phyloP scores from a whole-genome alignment of 768 basidiomycete species.

The Lepiota venenata region DNA sequence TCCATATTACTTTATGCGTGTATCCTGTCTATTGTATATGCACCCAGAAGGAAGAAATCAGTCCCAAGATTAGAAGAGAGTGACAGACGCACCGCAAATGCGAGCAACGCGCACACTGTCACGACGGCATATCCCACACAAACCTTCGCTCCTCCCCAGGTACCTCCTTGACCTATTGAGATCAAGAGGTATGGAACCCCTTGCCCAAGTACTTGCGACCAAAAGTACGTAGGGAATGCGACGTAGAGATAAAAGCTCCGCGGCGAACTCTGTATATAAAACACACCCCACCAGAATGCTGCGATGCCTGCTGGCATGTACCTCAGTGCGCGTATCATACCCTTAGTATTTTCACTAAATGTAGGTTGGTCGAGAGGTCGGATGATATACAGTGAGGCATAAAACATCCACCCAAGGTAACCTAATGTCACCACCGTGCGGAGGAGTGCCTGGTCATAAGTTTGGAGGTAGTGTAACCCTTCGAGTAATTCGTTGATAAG shows the following conservation, averaged over 20 bases:
- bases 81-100: conserved; percentile 29
- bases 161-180: background rate
- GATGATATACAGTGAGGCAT: conserved; percentile 55
- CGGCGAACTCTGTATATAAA: conserved; percentile 60
- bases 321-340: background rate
- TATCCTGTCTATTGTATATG: conserved; percentile 53
- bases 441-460: conserved; percentile 77
- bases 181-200: conserved; percentile 11
- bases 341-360: background rate
- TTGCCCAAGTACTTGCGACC: conserved; percentile 50
- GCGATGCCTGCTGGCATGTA: conserved; percentile 20
- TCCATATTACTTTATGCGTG: conserved; percentile 70
- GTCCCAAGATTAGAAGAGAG: background rate
- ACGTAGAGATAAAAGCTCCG: conserved; percentile 76
- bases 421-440: conserved; percentile 65
- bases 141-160: conserved; percentile 2
- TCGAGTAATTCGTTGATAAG: conserved; percentile 52
- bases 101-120: conserved; percentile 69
- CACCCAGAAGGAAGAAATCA: background rate
- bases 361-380: conserved; percentile 29
- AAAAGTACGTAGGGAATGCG: conserved; percentile 74
- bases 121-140: conserved; percentile 31
- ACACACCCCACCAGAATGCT: conserved; percentile 42
- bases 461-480: conserved; percentile 78
- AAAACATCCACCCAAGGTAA: conserved; percentile 81